A percentile compares a stretch with the other conserved stretches of the same genome.
Conservation (phyloP, 768 basidiomycete species). For the Termitomyces bulborhizus region DNA sequence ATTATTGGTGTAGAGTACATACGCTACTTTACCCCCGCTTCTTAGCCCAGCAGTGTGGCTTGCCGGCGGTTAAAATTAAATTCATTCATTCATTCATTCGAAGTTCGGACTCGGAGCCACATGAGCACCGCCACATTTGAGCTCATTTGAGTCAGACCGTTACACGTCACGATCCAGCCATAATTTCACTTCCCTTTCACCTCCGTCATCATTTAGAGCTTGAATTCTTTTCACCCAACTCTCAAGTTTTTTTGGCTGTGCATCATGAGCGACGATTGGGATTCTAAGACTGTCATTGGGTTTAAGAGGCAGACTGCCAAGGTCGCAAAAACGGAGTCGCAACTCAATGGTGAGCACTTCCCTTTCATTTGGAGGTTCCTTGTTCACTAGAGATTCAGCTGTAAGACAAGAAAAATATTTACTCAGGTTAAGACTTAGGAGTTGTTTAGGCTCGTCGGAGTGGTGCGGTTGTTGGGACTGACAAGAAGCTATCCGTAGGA, state of each 20-base stretch:
- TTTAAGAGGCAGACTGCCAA: slow-evolving; percentile 54
- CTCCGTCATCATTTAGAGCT: background rate
- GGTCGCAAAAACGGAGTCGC: slow-evolving; percentile 54
- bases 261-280: slow-evolving; percentile 60
- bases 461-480: slow-evolving; percentile 75
- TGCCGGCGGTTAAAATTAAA: too few species aligned
- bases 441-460: slow-evolving; percentile 58
- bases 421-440: slow-evolving; percentile 2
- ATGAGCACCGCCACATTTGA: slow-evolving; percentile 11
- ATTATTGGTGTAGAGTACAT: too few species aligned
- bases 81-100: too few species aligned
- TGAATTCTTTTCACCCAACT: slow-evolving; percentile 2
- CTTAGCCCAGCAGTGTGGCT: too few species aligned
- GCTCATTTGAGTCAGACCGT: slow-evolving; percentile 11
- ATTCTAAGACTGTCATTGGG: slow-evolving; percentile 69
- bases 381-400: slow-evolving; percentile 31
- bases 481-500: slow-evolving; percentile 66
- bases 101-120: background rate
- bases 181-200: slow-evolving; percentile 4
- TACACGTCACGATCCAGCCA: slow-evolving; percentile 14
- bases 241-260: background rate
- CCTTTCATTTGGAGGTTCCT: background rate
- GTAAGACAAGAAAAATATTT: slow-evolving; percentile 30
- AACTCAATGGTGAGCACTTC: slow-evolving; percentile 46
- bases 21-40: too few species aligned